Evolutionary conservation across 768 basidiomycete species (phyloP).

Genomic region (Boletus speciosus): DNA sequence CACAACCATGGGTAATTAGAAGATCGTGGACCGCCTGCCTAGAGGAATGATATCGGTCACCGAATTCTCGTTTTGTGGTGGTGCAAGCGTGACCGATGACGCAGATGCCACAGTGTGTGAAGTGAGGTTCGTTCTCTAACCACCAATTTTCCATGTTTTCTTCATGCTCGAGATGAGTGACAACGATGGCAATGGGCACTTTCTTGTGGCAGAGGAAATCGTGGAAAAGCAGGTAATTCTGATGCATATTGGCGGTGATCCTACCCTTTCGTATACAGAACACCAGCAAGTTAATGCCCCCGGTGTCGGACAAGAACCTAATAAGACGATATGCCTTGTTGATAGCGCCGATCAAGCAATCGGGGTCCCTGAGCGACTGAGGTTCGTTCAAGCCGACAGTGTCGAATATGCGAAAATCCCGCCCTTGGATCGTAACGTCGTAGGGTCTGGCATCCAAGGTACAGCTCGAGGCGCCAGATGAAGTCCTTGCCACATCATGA

Average conservation of each 20-base stretch:
- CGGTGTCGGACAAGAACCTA: conserved; percentile 24
- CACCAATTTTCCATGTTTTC: conserved; percentile 37
- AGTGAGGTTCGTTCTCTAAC: conserved; percentile 23
- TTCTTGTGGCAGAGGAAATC: conserved; percentile 33
- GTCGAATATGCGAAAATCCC: conserved; percentile 31
- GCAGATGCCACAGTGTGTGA: conserved; percentile 21
- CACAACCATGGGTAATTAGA: conserved; percentile 16
- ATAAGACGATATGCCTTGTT: conserved; percentile 35
- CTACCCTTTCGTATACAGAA: conserved; percentile 36
- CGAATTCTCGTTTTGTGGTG: conserved; percentile 31
- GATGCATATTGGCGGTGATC: conserved; percentile 26
- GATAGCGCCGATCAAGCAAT: conserved; percentile 28
- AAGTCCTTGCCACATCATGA: conserved; percentile 24
- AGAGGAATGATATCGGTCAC: conserved; percentile 25
- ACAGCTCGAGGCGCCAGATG: conserved; percentile 31
- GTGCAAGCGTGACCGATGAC: conserved; percentile 32
- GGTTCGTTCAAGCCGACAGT: conserved; percentile 33
- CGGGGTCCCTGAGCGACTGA: conserved; percentile 22
- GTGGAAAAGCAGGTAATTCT: conserved; percentile 32
- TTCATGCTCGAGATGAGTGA: conserved; percentile 36
- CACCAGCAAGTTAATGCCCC: conserved; percentile 40
- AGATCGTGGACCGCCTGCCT: conserved; percentile 23
- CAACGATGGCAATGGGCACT: conserved; percentile 30
- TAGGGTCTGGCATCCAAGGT: conserved; percentile 33
- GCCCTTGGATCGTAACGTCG: conserved; percentile 14